These are phyloP conservation scores for Arachnomyces sp. DNA, from an alignment of 2,329 filamentous ascomycete species.

Conservation along the genomic window DNA sequence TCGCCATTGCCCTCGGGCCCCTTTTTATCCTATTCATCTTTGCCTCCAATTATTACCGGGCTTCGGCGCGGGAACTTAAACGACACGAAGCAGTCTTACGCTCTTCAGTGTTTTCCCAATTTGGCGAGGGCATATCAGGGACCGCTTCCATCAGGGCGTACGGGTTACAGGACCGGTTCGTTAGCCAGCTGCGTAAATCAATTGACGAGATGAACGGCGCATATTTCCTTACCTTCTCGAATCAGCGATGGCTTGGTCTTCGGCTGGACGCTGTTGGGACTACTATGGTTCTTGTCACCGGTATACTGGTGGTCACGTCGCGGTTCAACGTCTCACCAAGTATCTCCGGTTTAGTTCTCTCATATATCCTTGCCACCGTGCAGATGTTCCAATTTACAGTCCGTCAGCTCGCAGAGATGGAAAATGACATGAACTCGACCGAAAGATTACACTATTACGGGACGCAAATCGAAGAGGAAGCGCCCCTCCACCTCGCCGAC, in stretches of 20 bases:
- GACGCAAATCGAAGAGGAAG: slow-evolving; percentile 77
- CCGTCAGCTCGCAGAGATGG: slow-evolving; percentile 85
- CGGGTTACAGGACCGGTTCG: slow-evolving; percentile 68
- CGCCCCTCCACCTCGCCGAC: slow-evolving; percentile 65
- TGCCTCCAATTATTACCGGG: slow-evolving; percentile 77
- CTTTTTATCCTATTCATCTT: slow-evolving; percentile 71
- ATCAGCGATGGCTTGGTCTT: slow-evolving; percentile 85
- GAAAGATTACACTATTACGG: slow-evolving; percentile 89
- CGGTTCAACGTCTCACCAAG: slow-evolving; percentile 78
- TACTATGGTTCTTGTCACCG: slow-evolving; percentile 74
- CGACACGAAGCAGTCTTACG: slow-evolving; percentile 84
- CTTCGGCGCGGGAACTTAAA: slow-evolving; percentile 89
- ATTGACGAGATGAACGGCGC: slow-evolving; percentile 91
- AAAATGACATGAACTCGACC: slow-evolving; percentile 96
- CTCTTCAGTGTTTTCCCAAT: slow-evolving; percentile 81
- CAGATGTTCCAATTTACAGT: slow-evolving; percentile 96
- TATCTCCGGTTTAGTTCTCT: slow-evolving; percentile 78
- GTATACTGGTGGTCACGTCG: slow-evolving; percentile 84
- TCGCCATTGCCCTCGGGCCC: slow-evolving; percentile 59
- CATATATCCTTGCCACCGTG: slow-evolving; percentile 86
- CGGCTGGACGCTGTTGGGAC: slow-evolving; percentile 80
- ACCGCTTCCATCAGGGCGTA: slow-evolving; percentile 84
- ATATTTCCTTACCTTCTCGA: slow-evolving; percentile 91
- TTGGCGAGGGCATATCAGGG: slow-evolving; percentile 71
- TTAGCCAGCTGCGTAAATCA: slow-evolving; percentile 56